phyloP scores from a whole-genome alignment of 345 rosid species.

The Murraya koenigii region DNA sequence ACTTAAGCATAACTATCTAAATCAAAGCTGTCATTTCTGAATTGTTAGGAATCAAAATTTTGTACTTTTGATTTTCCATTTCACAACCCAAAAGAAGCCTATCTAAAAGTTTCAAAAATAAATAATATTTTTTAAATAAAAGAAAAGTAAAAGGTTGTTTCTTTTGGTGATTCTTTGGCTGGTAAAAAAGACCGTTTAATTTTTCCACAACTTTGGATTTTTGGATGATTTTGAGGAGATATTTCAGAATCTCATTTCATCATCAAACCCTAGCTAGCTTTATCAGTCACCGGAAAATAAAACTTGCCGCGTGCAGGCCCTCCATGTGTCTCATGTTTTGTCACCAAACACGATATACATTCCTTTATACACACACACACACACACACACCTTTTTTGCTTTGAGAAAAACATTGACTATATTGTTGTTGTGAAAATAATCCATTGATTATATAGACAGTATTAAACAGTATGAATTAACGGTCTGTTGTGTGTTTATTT shows the following conservation, averaged over 20 bases:
- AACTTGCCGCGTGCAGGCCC: not conserved
- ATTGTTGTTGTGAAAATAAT: not conserved
- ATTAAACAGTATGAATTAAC: not conserved
- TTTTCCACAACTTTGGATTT: constrained; percentile 7
- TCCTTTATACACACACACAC: too few relatives aligned
- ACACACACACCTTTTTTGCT: not conserved
- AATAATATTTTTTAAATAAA: not conserved
- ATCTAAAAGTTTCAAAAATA: constrained; percentile 27
- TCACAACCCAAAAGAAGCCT: constrained; percentile 21
- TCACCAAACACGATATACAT: not conserved
- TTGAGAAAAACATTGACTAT: not conserved
- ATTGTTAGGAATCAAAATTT: constrained; percentile 10
- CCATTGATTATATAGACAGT: not conserved
- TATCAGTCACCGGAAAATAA: constrained; percentile 10
- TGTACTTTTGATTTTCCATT: constrained; percentile 24
- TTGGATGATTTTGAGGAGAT: constrained; percentile 41
- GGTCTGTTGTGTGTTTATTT: not conserved
- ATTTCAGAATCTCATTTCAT: constrained; percentile 10
- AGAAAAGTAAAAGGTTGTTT: constrained; percentile 24
- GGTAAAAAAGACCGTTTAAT: constrained; percentile 23
- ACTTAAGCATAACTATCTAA: constrained; percentile 10
- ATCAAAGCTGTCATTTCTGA: constrained; percentile 23
- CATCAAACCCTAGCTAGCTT: constrained; percentile 16
- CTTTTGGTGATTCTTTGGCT: constrained; percentile 34
- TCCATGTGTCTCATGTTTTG: constrained; percentile 13